Evolutionary conservation across 2,329 filamentous ascomycete genomes (phyloP).

Genomic region (Zalaria sp.): DNA sequence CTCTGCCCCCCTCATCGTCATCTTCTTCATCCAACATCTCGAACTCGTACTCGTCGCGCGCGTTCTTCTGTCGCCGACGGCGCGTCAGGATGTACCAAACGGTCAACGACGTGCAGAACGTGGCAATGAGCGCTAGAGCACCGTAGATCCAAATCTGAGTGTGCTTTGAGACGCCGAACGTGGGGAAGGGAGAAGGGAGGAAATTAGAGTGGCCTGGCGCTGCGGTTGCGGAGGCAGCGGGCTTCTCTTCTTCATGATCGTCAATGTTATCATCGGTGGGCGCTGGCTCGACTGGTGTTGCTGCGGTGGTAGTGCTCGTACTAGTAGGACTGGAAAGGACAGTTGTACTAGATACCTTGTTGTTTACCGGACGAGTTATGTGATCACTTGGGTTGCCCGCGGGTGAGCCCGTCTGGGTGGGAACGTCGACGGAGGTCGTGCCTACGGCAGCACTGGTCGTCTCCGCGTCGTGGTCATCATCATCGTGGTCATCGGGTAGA

Average conservation of each 20-base stretch:
- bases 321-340: conserved; percentile 2
- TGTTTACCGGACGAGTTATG: conserved; percentile 41
- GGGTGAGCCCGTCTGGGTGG: conserved; percentile 30
- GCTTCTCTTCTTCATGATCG: conserved; percentile 3
- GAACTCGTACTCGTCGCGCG: conserved; percentile 81
- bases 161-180: conserved; percentile 73
- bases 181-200: conserved; percentile 76
- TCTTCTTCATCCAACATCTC: conserved; percentile 82
- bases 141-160: conserved; percentile 94
- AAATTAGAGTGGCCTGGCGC: conserved; percentile 37
- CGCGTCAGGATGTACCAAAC: conserved; percentile 70
- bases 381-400: conserved; percentile 31
- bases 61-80: conserved; percentile 46
- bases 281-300: conserved; percentile 13
- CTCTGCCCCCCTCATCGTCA: conserved; percentile 28
- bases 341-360: conserved; percentile 27
- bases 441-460: conserved; percentile 42
- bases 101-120: conserved; percentile 72
- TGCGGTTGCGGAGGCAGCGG: conserved; percentile 12
- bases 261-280: no score
- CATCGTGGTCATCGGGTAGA: conserved; percentile 69
- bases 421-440: conserved; percentile 41
- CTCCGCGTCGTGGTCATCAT: conserved; percentile 59
- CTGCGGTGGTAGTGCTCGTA: conserved; percentile 13
- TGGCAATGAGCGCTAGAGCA: conserved; percentile 64